Percentiles rank a stretch among this genome's conserved stretches.
These are phyloP conservation scores for Leucogyrophana mollusca DNA, from an alignment of 768 basidiomycete species.

Conservation along the genomic window DNA sequence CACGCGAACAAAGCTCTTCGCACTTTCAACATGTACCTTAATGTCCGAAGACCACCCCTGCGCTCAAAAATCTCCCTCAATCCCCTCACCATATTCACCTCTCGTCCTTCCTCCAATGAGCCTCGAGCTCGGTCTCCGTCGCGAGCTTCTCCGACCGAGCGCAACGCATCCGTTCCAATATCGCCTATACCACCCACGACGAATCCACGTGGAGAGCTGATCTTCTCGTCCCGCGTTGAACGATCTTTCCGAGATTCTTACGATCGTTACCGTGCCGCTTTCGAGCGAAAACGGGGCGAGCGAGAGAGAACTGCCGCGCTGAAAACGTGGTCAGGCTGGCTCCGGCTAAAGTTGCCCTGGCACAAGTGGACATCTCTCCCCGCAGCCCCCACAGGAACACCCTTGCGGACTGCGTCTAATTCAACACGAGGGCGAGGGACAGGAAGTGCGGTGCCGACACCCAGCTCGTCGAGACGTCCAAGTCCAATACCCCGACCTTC, in stretches of 20 bases:
- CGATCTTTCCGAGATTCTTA: conserved; percentile 84
- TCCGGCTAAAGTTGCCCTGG: conserved; percentile 28
- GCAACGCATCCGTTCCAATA: conserved; percentile 45
- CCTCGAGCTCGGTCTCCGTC: conserved; percentile 21
- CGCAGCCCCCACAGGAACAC: conserved; percentile 11
- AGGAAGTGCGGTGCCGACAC: conserved; percentile 27
- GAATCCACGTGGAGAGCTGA: conserved; percentile 94
- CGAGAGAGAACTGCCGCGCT: conserved; percentile 42
- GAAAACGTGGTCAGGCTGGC: conserved; percentile 30
- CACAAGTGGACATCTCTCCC: conserved; percentile 12
- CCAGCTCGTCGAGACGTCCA: conserved; percentile 29
- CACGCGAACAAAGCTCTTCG: conserved; percentile 92
- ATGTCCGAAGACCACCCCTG: conserved; percentile 80
- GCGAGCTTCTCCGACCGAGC: conserved; percentile 34
- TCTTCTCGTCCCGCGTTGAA: conserved; percentile 89
- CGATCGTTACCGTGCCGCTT: conserved; percentile 85
- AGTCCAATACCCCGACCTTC: conserved; percentile 31
- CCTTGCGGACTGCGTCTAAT: conserved; percentile 20
- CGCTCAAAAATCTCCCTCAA: conserved; percentile 52
- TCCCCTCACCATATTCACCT: conserved; percentile 38
- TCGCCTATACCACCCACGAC: conserved; percentile 81
- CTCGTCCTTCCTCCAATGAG: conserved; percentile 24
- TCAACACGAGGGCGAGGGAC: conserved; percentile 23
- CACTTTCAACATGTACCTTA: conserved; percentile 95
- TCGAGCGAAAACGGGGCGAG: conserved; percentile 77